phyloP scores from a whole-genome alignment of 148 eudicot species.

The Spergularia marina region DNA sequence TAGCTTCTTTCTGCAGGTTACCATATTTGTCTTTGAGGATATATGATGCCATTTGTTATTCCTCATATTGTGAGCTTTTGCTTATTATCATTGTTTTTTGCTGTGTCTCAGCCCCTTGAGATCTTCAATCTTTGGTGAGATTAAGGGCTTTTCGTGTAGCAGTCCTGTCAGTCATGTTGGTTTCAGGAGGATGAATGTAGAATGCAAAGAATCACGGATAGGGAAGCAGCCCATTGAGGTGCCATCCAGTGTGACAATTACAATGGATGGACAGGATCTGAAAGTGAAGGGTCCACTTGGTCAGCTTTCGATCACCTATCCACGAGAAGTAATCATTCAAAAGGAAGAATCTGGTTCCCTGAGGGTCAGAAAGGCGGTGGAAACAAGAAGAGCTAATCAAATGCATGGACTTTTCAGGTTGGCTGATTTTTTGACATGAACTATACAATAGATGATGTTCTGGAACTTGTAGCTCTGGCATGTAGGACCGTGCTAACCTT shows the following conservation, averaged over 20 bases:
- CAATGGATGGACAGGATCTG: constrained; percentile 67
- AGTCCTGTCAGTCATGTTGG: constrained; percentile 39
- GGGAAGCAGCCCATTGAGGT: constrained; percentile 86
- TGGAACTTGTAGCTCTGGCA: neutral
- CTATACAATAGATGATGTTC: neutral
- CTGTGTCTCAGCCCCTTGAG: constrained; percentile 47
- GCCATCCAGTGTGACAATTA: constrained; percentile 73
- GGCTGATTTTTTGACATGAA: neutral
- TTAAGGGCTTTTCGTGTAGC: constrained; percentile 34
- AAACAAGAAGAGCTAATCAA: constrained; percentile 84
- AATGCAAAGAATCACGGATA: constrained; percentile 90
- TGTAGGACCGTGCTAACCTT: neutral
- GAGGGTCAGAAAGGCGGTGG: constrained; percentile 66
- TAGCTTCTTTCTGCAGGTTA: neutral
- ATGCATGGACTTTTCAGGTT: constrained; percentile 98
- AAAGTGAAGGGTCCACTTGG: constrained; percentile 93
- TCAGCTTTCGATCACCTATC: constrained; percentile 73
- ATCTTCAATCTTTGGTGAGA: constrained; percentile 53
- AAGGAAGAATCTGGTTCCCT: constrained; percentile 65
- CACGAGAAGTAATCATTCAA: constrained; percentile 69
- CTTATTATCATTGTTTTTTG: neutral
- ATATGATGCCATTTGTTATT: neutral
- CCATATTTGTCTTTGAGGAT: neutral
- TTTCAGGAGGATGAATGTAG: constrained; percentile 47
- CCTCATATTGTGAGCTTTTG: neutral